Evolutionary conservation across 2,329 filamentous ascomycete species (phyloP).

Genomic region (Colletotrichum phormii): DNA sequence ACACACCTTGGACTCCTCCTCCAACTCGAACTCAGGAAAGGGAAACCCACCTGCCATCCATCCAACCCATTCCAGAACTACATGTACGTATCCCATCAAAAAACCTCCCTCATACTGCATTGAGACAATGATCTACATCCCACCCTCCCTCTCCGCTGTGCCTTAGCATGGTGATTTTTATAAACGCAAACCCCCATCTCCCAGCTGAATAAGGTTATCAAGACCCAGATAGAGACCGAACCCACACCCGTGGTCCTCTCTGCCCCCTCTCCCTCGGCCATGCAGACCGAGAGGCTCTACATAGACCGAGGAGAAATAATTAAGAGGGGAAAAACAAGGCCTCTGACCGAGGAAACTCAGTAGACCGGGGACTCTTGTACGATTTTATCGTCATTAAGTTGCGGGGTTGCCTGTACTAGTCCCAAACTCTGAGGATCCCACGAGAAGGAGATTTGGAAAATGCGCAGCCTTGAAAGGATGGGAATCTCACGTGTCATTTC

Average conservation of each 20-base stretch:
- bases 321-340: no score
- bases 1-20: not conserved
- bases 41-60: not conserved
- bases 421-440: not conserved
- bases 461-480: not conserved
- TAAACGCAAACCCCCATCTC: not conserved
- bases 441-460: not conserved
- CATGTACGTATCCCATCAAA: not conserved
- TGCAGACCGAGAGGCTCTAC: not conserved
- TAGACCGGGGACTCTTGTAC: not conserved
- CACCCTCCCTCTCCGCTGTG: not conserved
- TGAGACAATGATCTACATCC: not conserved
- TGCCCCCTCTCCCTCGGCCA: not conserved
- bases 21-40: not conserved
- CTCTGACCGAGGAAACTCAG: not conserved
- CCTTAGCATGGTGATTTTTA: slow-evolving; percentile 2
- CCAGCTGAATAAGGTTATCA: not conserved
- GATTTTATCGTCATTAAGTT: not conserved
- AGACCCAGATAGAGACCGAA: not conserved
- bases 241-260: not conserved
- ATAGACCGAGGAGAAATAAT: not conserved
- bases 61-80: not conserved
- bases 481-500: slow-evolving; percentile 10
- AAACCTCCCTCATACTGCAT: not conserved
- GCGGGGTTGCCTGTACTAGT: not conserved